Evolutionary conservation across 176 grass and related monocot genomes (phyloP).

Genomic region (Leersia perrieri): DNA sequence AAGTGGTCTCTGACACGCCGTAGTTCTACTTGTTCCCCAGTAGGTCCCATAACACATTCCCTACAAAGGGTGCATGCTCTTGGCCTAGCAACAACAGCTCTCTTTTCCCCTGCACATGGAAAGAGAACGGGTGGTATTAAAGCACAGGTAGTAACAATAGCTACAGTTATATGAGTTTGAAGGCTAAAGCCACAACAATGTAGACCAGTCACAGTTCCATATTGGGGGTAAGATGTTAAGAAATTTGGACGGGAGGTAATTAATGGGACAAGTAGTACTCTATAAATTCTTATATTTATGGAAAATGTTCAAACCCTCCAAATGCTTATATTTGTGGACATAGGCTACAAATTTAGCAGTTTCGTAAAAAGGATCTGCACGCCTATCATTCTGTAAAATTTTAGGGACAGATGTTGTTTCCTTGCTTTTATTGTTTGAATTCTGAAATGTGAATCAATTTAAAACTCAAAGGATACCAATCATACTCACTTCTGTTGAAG

Average conservation of each 20-base stretch:
- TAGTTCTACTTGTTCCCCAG: constrained; percentile 45
- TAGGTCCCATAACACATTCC: constrained; percentile 54
- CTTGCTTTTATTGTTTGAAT: not conserved
- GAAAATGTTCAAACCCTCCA: too few species aligned
- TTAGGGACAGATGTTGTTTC: not conserved
- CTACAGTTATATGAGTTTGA: not conserved
- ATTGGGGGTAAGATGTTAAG: too few species aligned
- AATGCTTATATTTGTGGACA: too few species aligned
- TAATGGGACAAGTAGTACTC: too few species aligned
- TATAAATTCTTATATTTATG: too few species aligned
- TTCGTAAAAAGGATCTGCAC: not conserved
- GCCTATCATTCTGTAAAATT: not conserved
- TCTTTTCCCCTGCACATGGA: constrained; percentile 49
- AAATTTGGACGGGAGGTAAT: too few species aligned
- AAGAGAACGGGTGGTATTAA: not conserved
- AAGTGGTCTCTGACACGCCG: constrained; percentile 81
- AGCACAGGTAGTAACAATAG: not conserved
- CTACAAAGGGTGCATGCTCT: constrained; percentile 84
- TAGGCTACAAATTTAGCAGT: not conserved
- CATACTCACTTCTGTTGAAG: not conserved
- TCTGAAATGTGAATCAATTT: not conserved
- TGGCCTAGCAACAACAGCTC: constrained; percentile 57
- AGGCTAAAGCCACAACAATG: constrained; percentile 1
- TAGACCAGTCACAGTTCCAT: not conserved
- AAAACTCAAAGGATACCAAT: not conserved